phyloP scores from a whole-genome alignment of 257 asterid genomes.

The Gentiana straminea region DNA sequence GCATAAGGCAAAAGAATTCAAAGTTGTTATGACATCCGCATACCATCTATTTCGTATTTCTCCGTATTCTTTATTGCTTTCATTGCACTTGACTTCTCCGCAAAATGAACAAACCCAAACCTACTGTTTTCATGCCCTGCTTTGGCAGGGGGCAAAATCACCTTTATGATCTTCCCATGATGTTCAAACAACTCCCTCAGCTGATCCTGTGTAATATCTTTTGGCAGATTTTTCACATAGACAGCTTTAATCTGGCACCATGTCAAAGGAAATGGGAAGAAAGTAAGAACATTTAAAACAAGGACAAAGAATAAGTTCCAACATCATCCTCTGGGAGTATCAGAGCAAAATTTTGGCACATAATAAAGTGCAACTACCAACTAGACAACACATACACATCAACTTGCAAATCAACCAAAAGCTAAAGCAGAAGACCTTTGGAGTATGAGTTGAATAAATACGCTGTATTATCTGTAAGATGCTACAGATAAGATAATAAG shows the following conservation, averaged over 20 bases:
- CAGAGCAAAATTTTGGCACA: no score
- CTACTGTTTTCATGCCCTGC: slow-evolving; percentile 92
- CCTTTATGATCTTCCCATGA: slow-evolving; percentile 81
- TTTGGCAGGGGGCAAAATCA: slow-evolving; percentile 95
- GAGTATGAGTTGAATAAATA: no score
- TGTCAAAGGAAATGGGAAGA: slow-evolving; percentile 5
- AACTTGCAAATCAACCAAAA: no score
- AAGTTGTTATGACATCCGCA: not conserved
- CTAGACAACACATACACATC: no score
- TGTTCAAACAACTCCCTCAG: slow-evolving; percentile 69
- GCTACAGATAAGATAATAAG: no score
- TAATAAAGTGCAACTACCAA: no score
- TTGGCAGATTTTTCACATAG: slow-evolving; percentile 90
- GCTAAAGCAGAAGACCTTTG: no score
- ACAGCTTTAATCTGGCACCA: slow-evolving; percentile 75
- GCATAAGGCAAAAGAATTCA: not conserved
- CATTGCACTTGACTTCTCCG: slow-evolving; percentile 83
- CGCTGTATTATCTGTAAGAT: no score
- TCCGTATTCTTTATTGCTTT: slow-evolving; percentile 87
- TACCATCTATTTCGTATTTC: slow-evolving; percentile 86
- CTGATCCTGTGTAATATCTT: slow-evolving; percentile 69
- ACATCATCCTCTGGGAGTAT: not conserved
- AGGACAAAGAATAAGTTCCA: not conserved
- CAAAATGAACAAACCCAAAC: slow-evolving; percentile 90
- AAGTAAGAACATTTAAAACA: not conserved